These are phyloP conservation scores for Quercus tomentella DNA, from an alignment of 331 rosid species.

Conservation along the genomic window DNA sequence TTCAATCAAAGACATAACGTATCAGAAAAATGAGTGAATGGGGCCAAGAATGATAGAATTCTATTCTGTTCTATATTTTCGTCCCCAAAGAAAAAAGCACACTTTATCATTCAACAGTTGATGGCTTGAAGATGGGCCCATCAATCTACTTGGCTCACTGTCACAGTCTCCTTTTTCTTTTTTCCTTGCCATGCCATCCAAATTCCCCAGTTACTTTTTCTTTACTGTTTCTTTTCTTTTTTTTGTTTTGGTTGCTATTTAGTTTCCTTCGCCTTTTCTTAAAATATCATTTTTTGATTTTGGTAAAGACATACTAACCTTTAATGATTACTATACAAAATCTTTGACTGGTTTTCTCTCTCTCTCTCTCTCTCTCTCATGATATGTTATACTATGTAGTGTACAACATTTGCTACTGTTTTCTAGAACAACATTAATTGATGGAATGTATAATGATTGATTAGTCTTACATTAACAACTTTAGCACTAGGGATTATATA, in stretches of 20 bases:
- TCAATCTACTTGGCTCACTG: slow-evolving; percentile 69
- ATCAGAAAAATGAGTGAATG: not conserved
- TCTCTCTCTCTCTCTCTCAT: slow-evolving; percentile 10
- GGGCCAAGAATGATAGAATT: slow-evolving; percentile 19
- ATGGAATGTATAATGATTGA: no score
- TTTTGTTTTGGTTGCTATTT: slow-evolving; percentile 29
- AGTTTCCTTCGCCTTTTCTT: slow-evolving; percentile 64
- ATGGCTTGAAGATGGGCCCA: slow-evolving; percentile 37
- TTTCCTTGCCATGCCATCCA: slow-evolving; percentile 50
- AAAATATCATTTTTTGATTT: slow-evolving; percentile 85
- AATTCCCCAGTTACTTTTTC: slow-evolving; percentile 44
- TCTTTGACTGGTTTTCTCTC: slow-evolving; percentile 68
- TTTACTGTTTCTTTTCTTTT: slow-evolving; percentile 47
- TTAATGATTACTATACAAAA: slow-evolving; percentile 73
- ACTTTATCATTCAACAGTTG: slow-evolving; percentile 53
- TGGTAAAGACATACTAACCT: slow-evolving; percentile 61
- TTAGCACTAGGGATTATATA: not conserved
- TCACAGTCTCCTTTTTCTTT: slow-evolving; percentile 59
- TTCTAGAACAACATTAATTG: no score
- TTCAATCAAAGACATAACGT: not conserved
- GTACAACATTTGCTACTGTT: no score
- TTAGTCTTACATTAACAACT: not conserved
- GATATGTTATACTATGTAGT: no score
- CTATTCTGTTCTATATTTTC: slow-evolving; percentile 3
- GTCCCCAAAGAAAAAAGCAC: slow-evolving; percentile 40